Conservation (phyloP, 768 basidiomycete genomes). For the Hericium alpestre region DNA sequence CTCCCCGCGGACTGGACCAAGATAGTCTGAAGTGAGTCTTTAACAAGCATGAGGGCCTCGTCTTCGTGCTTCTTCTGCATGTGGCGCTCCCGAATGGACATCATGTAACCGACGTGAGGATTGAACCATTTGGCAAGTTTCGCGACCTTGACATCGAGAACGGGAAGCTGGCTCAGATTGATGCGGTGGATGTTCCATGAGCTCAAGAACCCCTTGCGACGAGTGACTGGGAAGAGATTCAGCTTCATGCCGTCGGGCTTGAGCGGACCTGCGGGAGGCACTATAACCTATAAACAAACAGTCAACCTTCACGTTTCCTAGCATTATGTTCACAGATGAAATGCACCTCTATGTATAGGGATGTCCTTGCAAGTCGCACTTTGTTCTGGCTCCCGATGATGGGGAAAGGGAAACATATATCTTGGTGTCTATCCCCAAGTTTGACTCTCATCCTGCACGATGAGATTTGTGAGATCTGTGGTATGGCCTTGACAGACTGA, state of each 20-base stretch:
- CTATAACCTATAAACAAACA: constrained; percentile 21
- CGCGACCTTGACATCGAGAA: constrained; percentile 15
- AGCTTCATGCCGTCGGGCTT: constrained; percentile 11
- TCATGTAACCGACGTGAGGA: constrained; percentile 21
- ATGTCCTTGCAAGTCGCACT: constrained; percentile 43
- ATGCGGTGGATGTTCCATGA: constrained; percentile 31
- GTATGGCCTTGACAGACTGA: constrained; percentile 5
- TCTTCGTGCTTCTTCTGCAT: constrained; percentile 12
- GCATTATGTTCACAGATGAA: background rate
- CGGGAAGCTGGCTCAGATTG: constrained; percentile 26
- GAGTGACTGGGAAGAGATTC: constrained; percentile 21
- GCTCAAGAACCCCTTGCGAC: background rate
- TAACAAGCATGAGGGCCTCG: constrained; percentile 23
- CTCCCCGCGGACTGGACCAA: constrained; percentile 19
- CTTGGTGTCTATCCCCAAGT: constrained; percentile 18
- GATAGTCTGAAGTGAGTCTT: constrained; percentile 23
- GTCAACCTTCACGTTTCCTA: background rate
- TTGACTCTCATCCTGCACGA: constrained; percentile 23
- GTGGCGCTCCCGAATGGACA: constrained; percentile 22
- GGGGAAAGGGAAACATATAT: constrained; percentile 33
- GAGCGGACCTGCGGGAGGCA: constrained; percentile 12
- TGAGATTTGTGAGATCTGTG: constrained; percentile 17
- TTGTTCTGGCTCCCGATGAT: constrained; percentile 27
- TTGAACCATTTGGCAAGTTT: constrained; percentile 21
- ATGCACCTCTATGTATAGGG: constrained; percentile 33